Evolutionary conservation across 1,284 basidiomycete species (phyloP), one percentile per base, ranked within the genome.

Genomic region (Jaminaea rosea): DNA sequence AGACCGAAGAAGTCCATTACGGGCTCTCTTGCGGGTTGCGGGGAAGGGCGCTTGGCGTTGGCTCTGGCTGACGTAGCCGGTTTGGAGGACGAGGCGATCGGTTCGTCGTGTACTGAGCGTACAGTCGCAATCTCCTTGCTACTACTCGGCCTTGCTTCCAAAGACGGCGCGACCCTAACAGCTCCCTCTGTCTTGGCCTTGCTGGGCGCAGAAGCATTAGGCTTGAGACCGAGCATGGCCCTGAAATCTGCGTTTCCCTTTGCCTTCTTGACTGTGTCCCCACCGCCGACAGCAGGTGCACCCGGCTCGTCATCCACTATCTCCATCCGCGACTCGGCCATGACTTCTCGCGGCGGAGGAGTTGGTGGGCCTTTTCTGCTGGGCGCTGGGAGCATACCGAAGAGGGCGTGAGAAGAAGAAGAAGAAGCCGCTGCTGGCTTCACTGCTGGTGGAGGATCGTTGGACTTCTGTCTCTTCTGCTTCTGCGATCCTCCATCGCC

Each of bases 161-260:
- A 23, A 31, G 29, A 31, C 15, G 29, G 8, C n/a, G n/a, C n/a
- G n/a, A n/a, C n/a, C n/a, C n/a, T n/a, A n/a, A n/a, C n/a, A n/a
- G n/a, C n/a, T n/a, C n/a, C n/a, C n/a, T n/a, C n/a, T n/a, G n/a
- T n/a, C n/a, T n/a, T n/a, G n/a, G n/a, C n/a, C n/a, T n/a, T n/a
- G n/a, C n/a, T 21, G 34, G n/a, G 6, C 11, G 13, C 39, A 4
- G 26, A 15, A 19, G n/a, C 19, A 31, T 46, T 44, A 8, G 65
- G 61, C 31, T 65, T 60, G 34, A 72, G 62, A 5, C 69, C 69
- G 1, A 72, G 63, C 69, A 72, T 72, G n/a, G 68, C 68, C 26
- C 69, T 59, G 47, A 72, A 72, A 21, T 64, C 69, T 24, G 65
- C 62, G 32, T 72, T 72, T 11, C 53, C 64, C 47, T 70, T 72